A percentile compares a stretch with the other conserved stretches of the same genome.
Evolutionary conservation across 306 rosid genomes (phyloP).

Genomic region (Quercus engelmannii): DNA sequence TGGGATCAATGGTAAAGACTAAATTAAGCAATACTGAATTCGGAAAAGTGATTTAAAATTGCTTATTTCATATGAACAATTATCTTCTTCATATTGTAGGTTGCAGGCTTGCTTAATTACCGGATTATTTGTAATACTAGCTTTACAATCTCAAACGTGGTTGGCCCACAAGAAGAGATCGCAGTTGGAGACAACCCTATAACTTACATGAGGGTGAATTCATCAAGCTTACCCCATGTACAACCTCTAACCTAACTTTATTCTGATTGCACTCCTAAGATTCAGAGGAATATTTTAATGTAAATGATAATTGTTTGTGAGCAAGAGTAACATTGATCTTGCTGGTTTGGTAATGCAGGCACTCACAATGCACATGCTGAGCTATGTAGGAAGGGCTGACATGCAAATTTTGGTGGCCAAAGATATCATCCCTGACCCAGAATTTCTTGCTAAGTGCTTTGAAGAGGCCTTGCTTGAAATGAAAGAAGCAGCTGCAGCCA

Average conservation of each 20-base stretch:
- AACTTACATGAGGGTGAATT: conserved; percentile 59
- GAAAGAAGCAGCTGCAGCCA: conserved; percentile 47
- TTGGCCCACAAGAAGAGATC: conserved; percentile 84
- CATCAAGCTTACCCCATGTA: conserved; percentile 84
- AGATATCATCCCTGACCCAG: conserved; percentile 82
- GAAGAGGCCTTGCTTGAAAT: conserved; percentile 79
- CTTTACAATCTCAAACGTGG: conserved; percentile 74
- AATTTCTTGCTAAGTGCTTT: conserved; percentile 77
- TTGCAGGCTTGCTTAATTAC: conserved; percentile 60
- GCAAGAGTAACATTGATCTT: not conserved
- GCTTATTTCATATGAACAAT: not conserved
- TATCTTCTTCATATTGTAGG: conserved; percentile 32
- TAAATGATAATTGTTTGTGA: not conserved
- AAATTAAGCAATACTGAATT: not conserved
- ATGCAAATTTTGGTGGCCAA: conserved; percentile 92
- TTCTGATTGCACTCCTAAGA: not conserved
- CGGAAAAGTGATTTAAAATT: not conserved
- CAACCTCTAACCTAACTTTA: conserved; percentile 17
- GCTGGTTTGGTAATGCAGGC: conserved; percentile 54
- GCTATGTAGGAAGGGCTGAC: conserved; percentile 84
- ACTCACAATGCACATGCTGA: conserved; percentile 76
- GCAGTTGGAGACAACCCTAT: conserved; percentile 64
- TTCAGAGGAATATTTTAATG: not conserved
- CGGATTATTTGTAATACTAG: conserved; percentile 71
- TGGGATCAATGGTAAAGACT: conserved; percentile 57